Conservation (phyloP, 495 filamentous ascomycete species). For the Ramalina intermedia region DNA sequence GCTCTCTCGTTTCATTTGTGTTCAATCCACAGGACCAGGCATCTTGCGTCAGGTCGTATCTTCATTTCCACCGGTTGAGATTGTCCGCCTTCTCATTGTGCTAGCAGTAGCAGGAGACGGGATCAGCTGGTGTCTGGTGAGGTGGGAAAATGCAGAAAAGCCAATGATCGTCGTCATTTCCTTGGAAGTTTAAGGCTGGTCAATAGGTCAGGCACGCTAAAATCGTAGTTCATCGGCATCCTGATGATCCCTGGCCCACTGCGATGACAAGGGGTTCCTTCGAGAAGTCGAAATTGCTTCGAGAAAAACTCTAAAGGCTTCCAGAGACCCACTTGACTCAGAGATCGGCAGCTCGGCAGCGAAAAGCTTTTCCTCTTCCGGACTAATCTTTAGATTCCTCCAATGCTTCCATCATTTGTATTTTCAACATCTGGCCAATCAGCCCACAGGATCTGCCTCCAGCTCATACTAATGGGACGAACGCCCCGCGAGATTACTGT, state of each 20-base stretch:
- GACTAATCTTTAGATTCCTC: conserved; percentile 6
- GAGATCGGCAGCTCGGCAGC: conserved; percentile 11
- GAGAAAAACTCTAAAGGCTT: not conserved
- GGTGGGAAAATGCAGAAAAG: not conserved
- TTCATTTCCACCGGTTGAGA: not conserved
- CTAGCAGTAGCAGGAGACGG: not conserved
- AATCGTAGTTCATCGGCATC: too few relatives aligned
- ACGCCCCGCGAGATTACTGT: not conserved
- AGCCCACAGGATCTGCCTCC: not conserved
- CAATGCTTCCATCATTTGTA: too few relatives aligned
- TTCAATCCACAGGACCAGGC: not conserved
- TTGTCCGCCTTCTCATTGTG: too few relatives aligned
- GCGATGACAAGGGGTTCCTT: not conserved
- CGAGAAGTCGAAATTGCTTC: not conserved
- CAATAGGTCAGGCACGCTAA: not conserved
- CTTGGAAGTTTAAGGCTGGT: conserved; percentile 1
- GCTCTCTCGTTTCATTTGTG: not conserved
- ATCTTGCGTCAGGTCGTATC: not conserved
- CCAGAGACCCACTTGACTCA: not conserved
- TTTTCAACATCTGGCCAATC: too few relatives aligned
- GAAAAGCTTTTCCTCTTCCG: not conserved
- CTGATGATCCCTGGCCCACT: not conserved
- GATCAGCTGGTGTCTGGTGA: not conserved
- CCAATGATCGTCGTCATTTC: not conserved
- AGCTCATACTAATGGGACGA: not conserved